Base-by-base conservation (phyloP, 371 early-diverging fungal genomes). In the Massospora cicadina region DNA sequence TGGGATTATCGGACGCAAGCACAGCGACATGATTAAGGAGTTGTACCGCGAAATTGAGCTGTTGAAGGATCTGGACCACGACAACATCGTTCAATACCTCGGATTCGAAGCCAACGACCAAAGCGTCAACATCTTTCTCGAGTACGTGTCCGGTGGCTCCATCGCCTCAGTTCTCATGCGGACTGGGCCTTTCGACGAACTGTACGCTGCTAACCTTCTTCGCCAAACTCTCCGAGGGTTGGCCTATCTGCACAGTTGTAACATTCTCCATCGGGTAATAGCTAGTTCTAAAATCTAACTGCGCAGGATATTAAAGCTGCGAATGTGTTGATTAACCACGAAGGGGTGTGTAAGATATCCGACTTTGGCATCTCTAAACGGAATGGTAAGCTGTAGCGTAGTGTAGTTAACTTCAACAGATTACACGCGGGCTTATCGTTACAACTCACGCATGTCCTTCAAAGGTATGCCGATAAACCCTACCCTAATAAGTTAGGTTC, bases 341-440 rank as follows among this genome's bases (percentile, higher is more conserved):
- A 87, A 33, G 92, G 95, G 33, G 76, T 83, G 0, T 91, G 93
- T 68, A 97, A 98, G 73, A 95, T 99, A 13, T 87, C 92, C 7
- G 99, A 98, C 74, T 98, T 98, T 81, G 99, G 99, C 5, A 81
- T 98, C 3, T 90, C 95, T 1, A 93, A 90, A 70, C 83, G 80
- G 71, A 82, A 77, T 65, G 83, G 73, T 66, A 76, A 76, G 65
- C 74, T 68, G 66, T 77, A 72, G 69, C 69, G 17, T 67, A 70
- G 25, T 63, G 68, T 33, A 71, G 71, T 26, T 71, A 71, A 27
- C 58, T 13, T 57, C 10, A 43, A 17, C 3, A 10, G 65, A 65
- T 23, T 55, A 65, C 26, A 27, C 63, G 68, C 54, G 69, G 70
- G 31, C 64, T 68, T 43, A 73, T 70, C 59, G 55, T 25, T 65